phyloP scores from a whole-genome alignment of 495 filamentous ascomycete genomes.

The Penicillium crystallinum region DNA sequence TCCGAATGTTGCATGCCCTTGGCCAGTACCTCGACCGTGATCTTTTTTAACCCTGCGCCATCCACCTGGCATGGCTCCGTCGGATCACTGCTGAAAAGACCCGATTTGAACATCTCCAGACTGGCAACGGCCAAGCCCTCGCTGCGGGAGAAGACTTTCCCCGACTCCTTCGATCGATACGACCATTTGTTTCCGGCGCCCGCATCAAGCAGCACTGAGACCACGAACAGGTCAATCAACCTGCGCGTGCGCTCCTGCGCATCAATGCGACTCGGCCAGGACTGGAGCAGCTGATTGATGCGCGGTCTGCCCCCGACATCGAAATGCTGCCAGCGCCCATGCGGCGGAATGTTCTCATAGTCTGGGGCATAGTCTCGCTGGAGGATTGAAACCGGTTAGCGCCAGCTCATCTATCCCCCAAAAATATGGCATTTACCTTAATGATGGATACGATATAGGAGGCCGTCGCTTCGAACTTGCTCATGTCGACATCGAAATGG shows the following conservation, averaged over 20 bases:
- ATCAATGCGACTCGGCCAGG: slow-evolving; percentile 59
- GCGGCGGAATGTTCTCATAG: slow-evolving; percentile 72
- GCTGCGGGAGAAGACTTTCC: slow-evolving; percentile 74
- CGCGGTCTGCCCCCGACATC: slow-evolving; percentile 62
- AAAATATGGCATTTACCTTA: too few species aligned
- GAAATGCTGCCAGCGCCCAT: slow-evolving; percentile 70
- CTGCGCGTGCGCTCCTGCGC: slow-evolving; percentile 58
- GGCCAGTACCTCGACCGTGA: slow-evolving; percentile 69
- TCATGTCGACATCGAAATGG: slow-evolving; percentile 90
- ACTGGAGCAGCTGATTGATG: slow-evolving; percentile 59
- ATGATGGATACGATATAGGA: slow-evolving; percentile 94
- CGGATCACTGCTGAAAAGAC: slow-evolving; percentile 81
- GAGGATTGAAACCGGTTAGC: slow-evolving; percentile 12
- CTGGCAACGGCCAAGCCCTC: slow-evolving; percentile 92
- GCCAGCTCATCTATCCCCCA: slow-evolving; percentile 8
- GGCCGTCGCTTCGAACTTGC: slow-evolving; percentile 81
- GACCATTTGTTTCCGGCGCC: slow-evolving; percentile 65
- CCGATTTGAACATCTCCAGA: slow-evolving; percentile 95
- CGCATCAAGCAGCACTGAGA: slow-evolving; percentile 64
- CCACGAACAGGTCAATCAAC: slow-evolving; percentile 62
- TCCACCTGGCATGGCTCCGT: slow-evolving; percentile 86
- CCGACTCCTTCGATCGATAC: slow-evolving; percentile 88
- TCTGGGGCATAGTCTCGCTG: slow-evolving; percentile 87
- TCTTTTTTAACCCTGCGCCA: slow-evolving; percentile 65
- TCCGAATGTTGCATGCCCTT: slow-evolving; percentile 79